These are phyloP conservation scores for Cladosporium sp. DNA, from an alignment of 2,329 filamentous ascomycete genomes.

Conservation along the genomic window DNA sequence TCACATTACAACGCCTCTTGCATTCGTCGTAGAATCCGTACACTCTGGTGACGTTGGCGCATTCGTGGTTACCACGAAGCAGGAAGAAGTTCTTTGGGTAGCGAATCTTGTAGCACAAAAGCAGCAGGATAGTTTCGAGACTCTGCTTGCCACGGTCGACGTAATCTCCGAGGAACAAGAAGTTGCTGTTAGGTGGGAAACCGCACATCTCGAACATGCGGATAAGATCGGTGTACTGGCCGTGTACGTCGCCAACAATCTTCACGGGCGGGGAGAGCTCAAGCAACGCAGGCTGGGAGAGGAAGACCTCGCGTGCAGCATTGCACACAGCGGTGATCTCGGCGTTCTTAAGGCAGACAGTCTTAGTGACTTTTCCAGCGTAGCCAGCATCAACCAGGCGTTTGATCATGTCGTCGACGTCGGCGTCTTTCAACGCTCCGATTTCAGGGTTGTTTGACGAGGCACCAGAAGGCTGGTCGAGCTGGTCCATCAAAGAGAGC, in stretches of 20 bases:
- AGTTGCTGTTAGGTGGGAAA: constrained; percentile 89
- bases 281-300: constrained; percentile 87
- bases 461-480: constrained; percentile 28
- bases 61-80: constrained; percentile 92
- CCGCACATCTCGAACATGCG: constrained; percentile 99
- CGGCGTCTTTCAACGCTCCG: constrained; percentile 85
- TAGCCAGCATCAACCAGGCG: constrained; percentile 92
- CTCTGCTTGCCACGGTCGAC: constrained; percentile 96
- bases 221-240: constrained; percentile 93
- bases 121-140: constrained; percentile 86
- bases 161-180: constrained; percentile 92
- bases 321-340: constrained; percentile 94
- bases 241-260: constrained; percentile 95
- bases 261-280: constrained; percentile 95
- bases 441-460: constrained; percentile 70
- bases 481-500: constrained; percentile 26
- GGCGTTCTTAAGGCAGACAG: constrained; percentile 94
- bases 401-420: constrained; percentile 96
- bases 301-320: constrained; percentile 81
- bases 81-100: constrained; percentile 98
- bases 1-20: constrained; percentile 93
- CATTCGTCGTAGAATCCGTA: constrained; percentile 99
- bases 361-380: constrained; percentile 95
- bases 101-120: constrained; percentile 96
- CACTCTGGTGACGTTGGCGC: constrained; percentile 90